A percentile compares a stretch with the other conserved stretches of the same genome.
phyloP scores from a whole-genome alignment of 495 filamentous ascomycete species.

The Aspergillus indologenus region DNA sequence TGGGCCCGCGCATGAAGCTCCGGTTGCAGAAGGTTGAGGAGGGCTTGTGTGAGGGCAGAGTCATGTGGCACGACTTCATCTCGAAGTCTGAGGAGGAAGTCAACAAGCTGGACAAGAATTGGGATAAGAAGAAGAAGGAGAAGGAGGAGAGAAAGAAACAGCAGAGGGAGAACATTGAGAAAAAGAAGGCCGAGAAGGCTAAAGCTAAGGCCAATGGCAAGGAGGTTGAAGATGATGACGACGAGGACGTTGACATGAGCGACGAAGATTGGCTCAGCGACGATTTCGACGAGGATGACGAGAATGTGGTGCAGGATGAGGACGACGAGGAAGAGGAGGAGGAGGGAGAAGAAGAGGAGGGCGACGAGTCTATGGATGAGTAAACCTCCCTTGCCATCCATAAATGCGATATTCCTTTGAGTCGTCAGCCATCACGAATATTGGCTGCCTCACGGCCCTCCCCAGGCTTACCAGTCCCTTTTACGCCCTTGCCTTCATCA shows the following conservation, averaged over 20 bases:
- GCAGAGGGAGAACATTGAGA: constrained; percentile 84
- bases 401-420: not conserved
- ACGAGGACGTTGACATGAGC: constrained; percentile 53
- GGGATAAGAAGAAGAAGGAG: constrained; percentile 73
- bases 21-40: constrained; percentile 96
- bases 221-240: constrained; percentile 49
- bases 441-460: not conserved
- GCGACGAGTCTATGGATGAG: constrained; percentile 43
- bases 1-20: constrained; percentile 86
- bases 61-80: constrained; percentile 97
- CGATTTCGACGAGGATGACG: constrained; percentile 48
- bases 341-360: constrained; percentile 27
- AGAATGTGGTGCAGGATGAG: constrained; percentile 26
- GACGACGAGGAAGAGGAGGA: constrained; percentile 41
- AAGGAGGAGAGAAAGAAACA: constrained; percentile 76
- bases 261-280: constrained; percentile 59
- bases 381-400: constrained; percentile 14
- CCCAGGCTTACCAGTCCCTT: not conserved
- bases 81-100: constrained; percentile 77
- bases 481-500: not conserved
- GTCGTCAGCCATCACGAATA: not conserved
- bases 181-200: constrained; percentile 65
- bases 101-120: constrained; percentile 70
- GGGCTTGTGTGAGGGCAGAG: constrained; percentile 81
- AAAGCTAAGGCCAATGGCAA: constrained; percentile 44